Base-by-base conservation (phyloP, 768 basidiomycete genomes). In the Cyclocybe cylindracea region DNA sequence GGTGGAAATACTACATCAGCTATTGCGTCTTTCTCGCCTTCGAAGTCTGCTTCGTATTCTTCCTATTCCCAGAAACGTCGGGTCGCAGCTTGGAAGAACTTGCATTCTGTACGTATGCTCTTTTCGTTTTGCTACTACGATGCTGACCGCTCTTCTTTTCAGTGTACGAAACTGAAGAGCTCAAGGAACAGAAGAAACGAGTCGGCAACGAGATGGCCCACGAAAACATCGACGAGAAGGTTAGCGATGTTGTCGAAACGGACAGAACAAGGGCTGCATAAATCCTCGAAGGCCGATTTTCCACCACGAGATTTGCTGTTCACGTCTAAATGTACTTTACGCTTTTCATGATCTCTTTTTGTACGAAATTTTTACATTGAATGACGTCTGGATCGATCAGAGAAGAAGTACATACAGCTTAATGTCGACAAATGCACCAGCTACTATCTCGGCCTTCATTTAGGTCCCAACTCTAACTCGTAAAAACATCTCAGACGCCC, bases 1-100 rank as follows among this genome's bases (percentile, higher is more conserved):
- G 79, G 2, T 85, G 82, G 82, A 79, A 79, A 56, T 84, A 75
- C 65, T 83, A 82, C 59, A 77, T 81, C 66, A 78, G 70, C 39
- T 83, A 83, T 56, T 74, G 73, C 63, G 62, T 81, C 31, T 82
- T 75, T 65, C 70, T 85, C 5, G 68, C 68, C 1, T 78, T 83
- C 55, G 82, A 84, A 60, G 71, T 82, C 39, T 44, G 75, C 35
- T 81, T 83, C 58, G 76, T 84, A 19, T 86, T 71, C 65, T 82
- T 86, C 70, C 57, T 84, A 13, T 84, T 84, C 78, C 82, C 81
- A 3, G 84, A 85, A 65, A 86, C 84, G 0, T 67, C 75, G 7
- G 67, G 75, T 7, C 72, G 75, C 38, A 76, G 79, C 8, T 70
- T 84, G 34, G 82, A 85, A 59, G 83, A 85, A 61, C 72, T 85